These are phyloP conservation scores for Pseudopediastrum boryanum DNA, from an alignment of 139 green algal genomes.

Conservation along the genomic window DNA sequence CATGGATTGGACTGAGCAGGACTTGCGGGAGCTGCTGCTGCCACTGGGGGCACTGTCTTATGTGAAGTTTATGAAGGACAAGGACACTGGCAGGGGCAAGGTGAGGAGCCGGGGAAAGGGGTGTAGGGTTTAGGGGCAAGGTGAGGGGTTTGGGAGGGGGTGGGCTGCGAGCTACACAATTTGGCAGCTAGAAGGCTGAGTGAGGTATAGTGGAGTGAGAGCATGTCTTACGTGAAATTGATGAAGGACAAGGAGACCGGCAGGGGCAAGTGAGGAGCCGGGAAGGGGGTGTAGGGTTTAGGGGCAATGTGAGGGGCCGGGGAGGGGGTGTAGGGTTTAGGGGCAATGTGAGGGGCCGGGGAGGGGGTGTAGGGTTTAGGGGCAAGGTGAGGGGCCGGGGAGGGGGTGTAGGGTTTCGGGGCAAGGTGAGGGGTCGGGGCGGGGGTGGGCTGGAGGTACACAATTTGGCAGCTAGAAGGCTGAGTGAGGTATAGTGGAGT, in stretches of 20 bases:
- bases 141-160: not conserved
- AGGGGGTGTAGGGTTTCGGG: slow-evolving; percentile 68
- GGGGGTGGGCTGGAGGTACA: not conserved
- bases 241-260: slow-evolving; percentile 82
- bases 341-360: too few relatives aligned
- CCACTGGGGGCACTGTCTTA: not conserved
- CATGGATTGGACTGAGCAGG: slow-evolving; percentile 10
- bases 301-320: too few relatives aligned
- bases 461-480: not conserved
- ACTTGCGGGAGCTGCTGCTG: slow-evolving; percentile 1
- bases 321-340: too few relatives aligned
- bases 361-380: too few relatives aligned
- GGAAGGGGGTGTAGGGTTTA: too few relatives aligned
- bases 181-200: not conserved
- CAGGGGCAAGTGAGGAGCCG: slow-evolving; percentile 70
- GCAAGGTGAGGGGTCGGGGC: not conserved
- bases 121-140: slow-evolving; percentile 60
- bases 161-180: not conserved
- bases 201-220: not conserved
- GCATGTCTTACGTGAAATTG: slow-evolving; percentile 73
- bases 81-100: slow-evolving; percentile 72
- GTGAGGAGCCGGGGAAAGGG: too few relatives aligned
- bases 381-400: too few relatives aligned
- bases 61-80: slow-evolving; percentile 46
- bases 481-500: not conserved